Conservation (phyloP, 1,284 basidiomycete genomes). For the Pterulicium gracile region DNA sequence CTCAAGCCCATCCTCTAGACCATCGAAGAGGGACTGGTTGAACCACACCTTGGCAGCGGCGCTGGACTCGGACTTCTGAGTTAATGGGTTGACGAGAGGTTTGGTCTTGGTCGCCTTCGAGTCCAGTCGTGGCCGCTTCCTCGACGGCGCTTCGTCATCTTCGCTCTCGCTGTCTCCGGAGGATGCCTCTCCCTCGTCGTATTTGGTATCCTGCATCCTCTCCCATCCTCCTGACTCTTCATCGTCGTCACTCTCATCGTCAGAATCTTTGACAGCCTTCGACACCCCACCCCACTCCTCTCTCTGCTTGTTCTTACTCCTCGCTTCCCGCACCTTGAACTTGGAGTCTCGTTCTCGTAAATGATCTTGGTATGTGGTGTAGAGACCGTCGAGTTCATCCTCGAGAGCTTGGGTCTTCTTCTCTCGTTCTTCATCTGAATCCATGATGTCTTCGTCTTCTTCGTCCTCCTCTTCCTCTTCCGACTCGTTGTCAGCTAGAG, state of each 20-base stretch:
- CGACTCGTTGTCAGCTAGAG: slow-evolving; percentile 31
- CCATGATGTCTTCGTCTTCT: slow-evolving; percentile 37
- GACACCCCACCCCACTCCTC: slow-evolving; percentile 74
- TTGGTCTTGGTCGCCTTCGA: slow-evolving; percentile 26
- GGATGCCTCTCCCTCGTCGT: slow-evolving; percentile 40
- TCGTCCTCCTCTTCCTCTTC: slow-evolving; percentile 27
- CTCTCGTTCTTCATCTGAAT: slow-evolving; percentile 66
- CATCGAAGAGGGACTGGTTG: slow-evolving; percentile 87
- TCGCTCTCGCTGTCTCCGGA: slow-evolving; percentile 49
- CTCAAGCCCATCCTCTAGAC: slow-evolving; percentile 45
- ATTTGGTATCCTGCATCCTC: slow-evolving; percentile 52
- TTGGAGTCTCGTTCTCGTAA: slow-evolving; percentile 84
- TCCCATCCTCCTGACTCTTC: slow-evolving; percentile 73
- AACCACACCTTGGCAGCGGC: slow-evolving; percentile 78
- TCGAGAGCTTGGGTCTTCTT: slow-evolving; percentile 62
- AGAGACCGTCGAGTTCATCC: slow-evolving; percentile 79
- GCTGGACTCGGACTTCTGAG: slow-evolving; percentile 27
- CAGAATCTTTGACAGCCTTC: slow-evolving; percentile 31
- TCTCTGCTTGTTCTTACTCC: slow-evolving; percentile 62
- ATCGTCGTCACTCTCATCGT: slow-evolving; percentile 34
- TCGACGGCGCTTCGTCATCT: slow-evolving; percentile 29
- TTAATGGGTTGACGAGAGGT: slow-evolving; percentile 30
- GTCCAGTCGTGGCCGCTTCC: slow-evolving; percentile 27
- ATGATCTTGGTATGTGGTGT: slow-evolving; percentile 80
- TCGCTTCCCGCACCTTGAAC: slow-evolving; percentile 78